A percentile compares a stretch with the other conserved stretches of the same genome.
Conservation (phyloP, 352 stramenopile genomes). For the Phytopythium chamaehyphon region DNA sequence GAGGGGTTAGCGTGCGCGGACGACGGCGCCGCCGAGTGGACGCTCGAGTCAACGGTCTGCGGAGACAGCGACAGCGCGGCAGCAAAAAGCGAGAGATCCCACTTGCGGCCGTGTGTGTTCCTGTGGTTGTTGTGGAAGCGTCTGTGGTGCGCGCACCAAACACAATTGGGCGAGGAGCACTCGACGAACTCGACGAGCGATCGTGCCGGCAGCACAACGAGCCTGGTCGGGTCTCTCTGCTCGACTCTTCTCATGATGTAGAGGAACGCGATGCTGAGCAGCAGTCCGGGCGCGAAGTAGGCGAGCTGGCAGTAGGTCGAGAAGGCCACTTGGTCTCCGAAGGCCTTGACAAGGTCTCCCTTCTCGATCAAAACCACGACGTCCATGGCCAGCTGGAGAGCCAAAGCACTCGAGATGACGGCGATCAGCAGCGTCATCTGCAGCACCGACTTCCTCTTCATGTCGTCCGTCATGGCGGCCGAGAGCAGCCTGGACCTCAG, state of each 20-base stretch:
- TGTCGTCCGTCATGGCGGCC: slow-evolving; percentile 66
- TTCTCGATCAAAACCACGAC: slow-evolving; percentile 19
- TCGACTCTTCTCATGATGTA: slow-evolving; percentile 77
- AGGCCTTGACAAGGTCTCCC: slow-evolving; percentile 8
- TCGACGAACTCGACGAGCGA: slow-evolving; percentile 72
- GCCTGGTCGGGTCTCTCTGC: slow-evolving; percentile 45
- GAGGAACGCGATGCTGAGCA: slow-evolving; percentile 57
- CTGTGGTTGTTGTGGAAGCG: slow-evolving; percentile 39
- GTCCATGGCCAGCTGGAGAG: slow-evolving; percentile 54
- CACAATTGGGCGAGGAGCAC: slow-evolving; percentile 56
- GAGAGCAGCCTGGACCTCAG: slow-evolving; percentile 42
- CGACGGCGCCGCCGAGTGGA: slow-evolving; percentile 28
- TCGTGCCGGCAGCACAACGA: slow-evolving; percentile 41
- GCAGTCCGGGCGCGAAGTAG: slow-evolving; percentile 45
- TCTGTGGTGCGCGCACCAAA: slow-evolving; percentile 71
- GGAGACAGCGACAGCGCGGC: slow-evolving; percentile 51
- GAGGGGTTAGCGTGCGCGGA: slow-evolving; percentile 37
- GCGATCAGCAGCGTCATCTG: slow-evolving; percentile 66
- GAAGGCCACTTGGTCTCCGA: slow-evolving; percentile 26
- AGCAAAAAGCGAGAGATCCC: slow-evolving; percentile 53
- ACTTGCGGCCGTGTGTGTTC: slow-evolving; percentile 33
- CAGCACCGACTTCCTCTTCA: slow-evolving; percentile 69
- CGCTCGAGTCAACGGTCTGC: slow-evolving; percentile 52
- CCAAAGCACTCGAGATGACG: slow-evolving; percentile 33
- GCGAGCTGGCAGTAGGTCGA: slow-evolving; percentile 41